Conservation (phyloP, 225 moss, liverwort and hornwort species). For the Antitrichia curtipendula region DNA sequence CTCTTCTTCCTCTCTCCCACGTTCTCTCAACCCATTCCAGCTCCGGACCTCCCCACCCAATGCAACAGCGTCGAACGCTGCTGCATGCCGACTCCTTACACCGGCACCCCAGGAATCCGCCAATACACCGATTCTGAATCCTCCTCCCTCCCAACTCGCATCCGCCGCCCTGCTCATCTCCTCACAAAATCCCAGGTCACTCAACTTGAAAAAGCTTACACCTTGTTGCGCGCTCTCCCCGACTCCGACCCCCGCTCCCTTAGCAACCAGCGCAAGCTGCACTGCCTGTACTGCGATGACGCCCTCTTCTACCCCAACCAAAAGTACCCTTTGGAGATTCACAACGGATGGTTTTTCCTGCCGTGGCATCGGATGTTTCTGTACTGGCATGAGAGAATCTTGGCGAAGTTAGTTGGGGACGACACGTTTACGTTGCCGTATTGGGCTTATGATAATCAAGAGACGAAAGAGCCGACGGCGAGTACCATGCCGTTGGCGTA, state of each 20-base stretch:
- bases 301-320: slow-evolving; percentile 2
- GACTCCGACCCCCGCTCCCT: slow-evolving; percentile 21
- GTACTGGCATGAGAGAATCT: slow-evolving; percentile 40
- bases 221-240: slow-evolving; percentile 2
- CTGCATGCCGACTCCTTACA: slow-evolving; percentile 8
- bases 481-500: background rate
- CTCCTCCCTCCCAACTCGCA: background rate
- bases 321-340: slow-evolving; percentile 15
- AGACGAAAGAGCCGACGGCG: background rate
- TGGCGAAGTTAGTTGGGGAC: slow-evolving; percentile 14
- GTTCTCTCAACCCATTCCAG: background rate
- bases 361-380: slow-evolving; percentile 40
- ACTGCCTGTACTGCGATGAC: slow-evolving; percentile 1
- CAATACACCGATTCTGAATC: background rate
- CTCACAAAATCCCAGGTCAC: background rate
- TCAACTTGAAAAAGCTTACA: slow-evolving; percentile 2
- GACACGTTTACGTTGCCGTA: slow-evolving; percentile 11
- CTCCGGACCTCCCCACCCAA: background rate
- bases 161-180: background rate
- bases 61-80: slow-evolving; percentile 11
- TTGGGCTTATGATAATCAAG: slow-evolving; percentile 32
- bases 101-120: background rate
- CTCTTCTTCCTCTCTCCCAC: background rate
- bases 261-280: background rate
- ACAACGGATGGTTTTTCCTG: slow-evolving; percentile 30